phyloP scores from a whole-genome alignment of 2,329 filamentous ascomycete species.

The Epichloe sibirici region DNA sequence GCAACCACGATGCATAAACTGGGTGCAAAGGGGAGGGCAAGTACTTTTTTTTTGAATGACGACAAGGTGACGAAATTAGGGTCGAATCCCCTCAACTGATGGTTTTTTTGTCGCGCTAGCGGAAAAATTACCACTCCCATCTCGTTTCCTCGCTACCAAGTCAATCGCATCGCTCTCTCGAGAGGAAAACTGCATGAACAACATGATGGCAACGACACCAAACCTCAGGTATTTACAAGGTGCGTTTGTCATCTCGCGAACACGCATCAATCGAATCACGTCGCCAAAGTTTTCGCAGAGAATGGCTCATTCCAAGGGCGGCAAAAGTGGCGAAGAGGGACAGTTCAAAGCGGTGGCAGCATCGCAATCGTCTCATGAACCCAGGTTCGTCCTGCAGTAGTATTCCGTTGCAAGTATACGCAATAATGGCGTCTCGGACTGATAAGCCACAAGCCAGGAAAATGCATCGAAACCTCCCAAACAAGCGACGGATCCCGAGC shows the following conservation, averaged over 20 bases:
- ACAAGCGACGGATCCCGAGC: background rate
- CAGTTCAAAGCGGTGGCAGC: constrained; percentile 1
- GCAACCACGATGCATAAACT: background rate
- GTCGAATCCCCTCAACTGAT: background rate
- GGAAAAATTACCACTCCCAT: background rate
- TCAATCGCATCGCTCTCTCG: background rate
- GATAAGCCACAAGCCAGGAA: background rate
- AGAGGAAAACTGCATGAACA: background rate
- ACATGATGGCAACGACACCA: background rate
- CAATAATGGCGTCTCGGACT: background rate
- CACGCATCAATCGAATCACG: background rate
- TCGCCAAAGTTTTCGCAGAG: background rate
- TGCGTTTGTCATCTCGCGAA: background rate
- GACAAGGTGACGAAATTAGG: background rate
- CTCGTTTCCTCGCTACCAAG: background rate
- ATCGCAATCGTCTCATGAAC: constrained; percentile 1
- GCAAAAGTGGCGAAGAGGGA: background rate
- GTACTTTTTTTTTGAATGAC: background rate
- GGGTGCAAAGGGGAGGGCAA: background rate
- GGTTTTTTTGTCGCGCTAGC: background rate
- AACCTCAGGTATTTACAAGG: background rate
- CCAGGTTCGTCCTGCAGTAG: background rate
- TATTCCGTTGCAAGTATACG: background rate
- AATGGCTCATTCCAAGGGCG: background rate
- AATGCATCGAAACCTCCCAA: constrained; percentile 1